Evolutionary conservation across 192 early-diverging fungal species (phyloP).

Genomic region (Coemansia sp.): DNA sequence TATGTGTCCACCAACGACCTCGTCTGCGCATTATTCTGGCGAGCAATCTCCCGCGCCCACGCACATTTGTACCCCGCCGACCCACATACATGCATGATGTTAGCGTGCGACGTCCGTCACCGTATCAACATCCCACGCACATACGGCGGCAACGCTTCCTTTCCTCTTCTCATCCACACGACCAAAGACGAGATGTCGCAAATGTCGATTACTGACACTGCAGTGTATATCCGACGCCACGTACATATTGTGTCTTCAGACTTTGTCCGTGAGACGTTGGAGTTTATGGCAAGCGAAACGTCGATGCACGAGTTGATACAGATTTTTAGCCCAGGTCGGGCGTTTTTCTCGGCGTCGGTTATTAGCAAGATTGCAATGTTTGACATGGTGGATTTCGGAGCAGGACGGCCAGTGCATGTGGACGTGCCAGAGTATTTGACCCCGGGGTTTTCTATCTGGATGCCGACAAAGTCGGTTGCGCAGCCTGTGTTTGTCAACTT

Average conservation of each 20-base stretch:
- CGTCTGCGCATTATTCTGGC: constrained; percentile 32
- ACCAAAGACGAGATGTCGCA: constrained; percentile 10
- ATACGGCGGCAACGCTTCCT: constrained; percentile 42
- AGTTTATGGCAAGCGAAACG: constrained; percentile 14
- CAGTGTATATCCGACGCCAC: constrained; percentile 25
- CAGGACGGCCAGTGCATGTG: constrained; percentile 24
- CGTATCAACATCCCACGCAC: constrained; percentile 19
- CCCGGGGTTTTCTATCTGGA: constrained; percentile 46
- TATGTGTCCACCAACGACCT: constrained; percentile 44
- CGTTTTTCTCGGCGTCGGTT: constrained; percentile 41
- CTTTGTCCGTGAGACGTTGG: constrained; percentile 11
- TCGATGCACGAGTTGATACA: constrained; percentile 12
- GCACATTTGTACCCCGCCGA: constrained; percentile 16
- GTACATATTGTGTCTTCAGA: constrained; percentile 8
- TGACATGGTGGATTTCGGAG: constrained; percentile 28
- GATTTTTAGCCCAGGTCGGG: constrained; percentile 24
- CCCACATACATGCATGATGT: constrained; percentile 35
- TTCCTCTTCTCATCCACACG: constrained; percentile 31
- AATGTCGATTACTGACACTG: constrained; percentile 32
- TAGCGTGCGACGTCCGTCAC: constrained; percentile 37
- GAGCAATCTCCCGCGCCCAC: constrained; percentile 40
- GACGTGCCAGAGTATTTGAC: constrained; percentile 37
- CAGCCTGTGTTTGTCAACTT: constrained; percentile 19
- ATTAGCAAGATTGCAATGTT: constrained; percentile 29
- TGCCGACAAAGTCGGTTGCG: constrained; percentile 4